Evolutionary conservation across 2,329 filamentous ascomycete genomes (phyloP).

Genomic region (Tolypocladium inflatum): DNA sequence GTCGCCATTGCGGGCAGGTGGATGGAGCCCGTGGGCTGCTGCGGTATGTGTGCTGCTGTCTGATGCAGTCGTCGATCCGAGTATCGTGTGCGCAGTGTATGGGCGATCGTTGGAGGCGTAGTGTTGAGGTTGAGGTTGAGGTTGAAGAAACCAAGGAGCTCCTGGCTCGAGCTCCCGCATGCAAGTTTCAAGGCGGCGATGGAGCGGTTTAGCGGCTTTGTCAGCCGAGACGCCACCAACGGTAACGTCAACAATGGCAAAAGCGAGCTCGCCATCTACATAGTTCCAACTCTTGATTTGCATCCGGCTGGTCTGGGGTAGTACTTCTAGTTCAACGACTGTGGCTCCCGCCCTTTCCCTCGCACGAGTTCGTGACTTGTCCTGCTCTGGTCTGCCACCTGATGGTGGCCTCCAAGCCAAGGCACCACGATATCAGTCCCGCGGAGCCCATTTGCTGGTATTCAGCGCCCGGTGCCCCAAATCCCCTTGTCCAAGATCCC

Average conservation of each 20-base stretch:
- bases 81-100: not conserved
- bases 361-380: not conserved
- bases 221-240: not conserved
- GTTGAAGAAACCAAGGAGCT: not conserved
- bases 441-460: not conserved
- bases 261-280: not conserved
- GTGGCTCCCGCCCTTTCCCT: not conserved
- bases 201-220: not conserved
- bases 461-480: not conserved
- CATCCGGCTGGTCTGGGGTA: not conserved
- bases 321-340: not conserved
- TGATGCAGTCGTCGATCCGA: not conserved
- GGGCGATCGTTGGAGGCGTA: not conserved
- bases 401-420: not conserved
- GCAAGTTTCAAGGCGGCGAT: not conserved
- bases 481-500: not conserved
- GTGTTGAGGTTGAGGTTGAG: not conserved
- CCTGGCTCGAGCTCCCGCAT: not conserved
- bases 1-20: conserved; percentile 16
- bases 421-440: not conserved
- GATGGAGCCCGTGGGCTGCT: not conserved
- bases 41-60: not conserved
- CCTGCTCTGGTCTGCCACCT: not conserved
- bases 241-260: not conserved
- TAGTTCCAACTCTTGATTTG: not conserved